Base-by-base conservation (phyloP, 352 stramenopile genomes). In the Phytopythium ostracodes region DNA sequence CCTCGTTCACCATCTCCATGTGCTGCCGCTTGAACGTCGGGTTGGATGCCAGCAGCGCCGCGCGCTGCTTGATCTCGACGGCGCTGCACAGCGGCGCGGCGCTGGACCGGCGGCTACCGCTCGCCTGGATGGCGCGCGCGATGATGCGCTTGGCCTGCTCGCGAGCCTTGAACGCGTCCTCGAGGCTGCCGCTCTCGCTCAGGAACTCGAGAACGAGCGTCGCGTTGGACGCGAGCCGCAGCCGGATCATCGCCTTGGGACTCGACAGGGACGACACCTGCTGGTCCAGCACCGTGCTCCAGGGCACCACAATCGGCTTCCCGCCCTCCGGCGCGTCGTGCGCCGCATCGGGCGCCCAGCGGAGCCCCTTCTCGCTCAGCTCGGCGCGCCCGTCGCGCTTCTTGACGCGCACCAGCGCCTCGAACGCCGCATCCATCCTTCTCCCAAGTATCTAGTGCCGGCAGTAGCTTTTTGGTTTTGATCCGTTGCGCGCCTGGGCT, bases 1-100 rank as follows among this genome's bases (percentile, higher is more conserved):
- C 87, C 42, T 92, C 78, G 67, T 90, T 92, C 51, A 95, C 87
- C 87, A 95, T 95, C 64, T 95, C 87, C 17, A 71, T 92, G 64
- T 95, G 84, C 58, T 95, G 87, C 7, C 87, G 72, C 64, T 95
- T 95, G 25, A 95, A 83, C 27, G 80, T 87, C 42, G 81, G 73
- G 47, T 88, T 87, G 35, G 83, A 74, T 10, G 85, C 84, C 22
- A 95, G 67, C 38, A 95, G 63, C 24, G 83, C 84, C 15, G 84
- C 84, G 42, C 87, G 84, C 65, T 93, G 84, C 68, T 95, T 93
- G 68, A 91, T 92, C 71, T 95, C 87, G 15, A 77, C 76, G 38
- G 81, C 69, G 60, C 83, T 93, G 60, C 81, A 89, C 20, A 91
- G 68, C 55, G 81, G 70, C 42, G 74, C 74, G 43, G 75, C 69